Evolutionary conservation across 106 monocot species (phyloP).

Genomic region (Posidonia australis): DNA sequence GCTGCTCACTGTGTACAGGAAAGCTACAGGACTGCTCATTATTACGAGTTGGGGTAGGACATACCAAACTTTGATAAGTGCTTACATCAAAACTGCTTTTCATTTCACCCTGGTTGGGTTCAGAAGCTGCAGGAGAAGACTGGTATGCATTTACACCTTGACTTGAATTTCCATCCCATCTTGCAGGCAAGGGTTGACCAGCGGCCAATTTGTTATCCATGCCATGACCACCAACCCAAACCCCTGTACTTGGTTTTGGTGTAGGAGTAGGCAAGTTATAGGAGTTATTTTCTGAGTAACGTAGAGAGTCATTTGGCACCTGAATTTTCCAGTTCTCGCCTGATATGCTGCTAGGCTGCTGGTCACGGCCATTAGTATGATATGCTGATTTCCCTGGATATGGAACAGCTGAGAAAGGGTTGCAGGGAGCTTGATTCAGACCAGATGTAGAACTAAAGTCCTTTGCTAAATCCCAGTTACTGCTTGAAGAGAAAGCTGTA

Average conservation of each 20-base stretch:
- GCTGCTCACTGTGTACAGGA: background rate
- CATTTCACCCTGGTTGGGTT: background rate
- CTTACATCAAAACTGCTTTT: background rate
- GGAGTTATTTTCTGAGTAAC: conserved; percentile 4
- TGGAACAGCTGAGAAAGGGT: background rate
- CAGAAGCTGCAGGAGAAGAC: background rate
- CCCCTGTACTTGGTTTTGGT: background rate
- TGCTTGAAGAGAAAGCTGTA: background rate
- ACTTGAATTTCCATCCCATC: background rate
- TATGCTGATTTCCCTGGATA: background rate
- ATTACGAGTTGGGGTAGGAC: conserved; percentile 9
- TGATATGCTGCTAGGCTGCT: background rate
- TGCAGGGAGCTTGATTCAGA: background rate
- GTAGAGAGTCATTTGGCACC: background rate
- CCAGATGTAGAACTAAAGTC: background rate
- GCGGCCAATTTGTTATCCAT: conserved; percentile 4
- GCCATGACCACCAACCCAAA: conserved; percentile 1
- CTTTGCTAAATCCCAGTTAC: background rate
- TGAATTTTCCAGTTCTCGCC: background rate
- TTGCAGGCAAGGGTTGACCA: background rate
- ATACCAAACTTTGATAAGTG: background rate
- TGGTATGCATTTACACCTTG: background rate
- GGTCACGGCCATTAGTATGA: background rate
- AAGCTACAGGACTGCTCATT: background rate
- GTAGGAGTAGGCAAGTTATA: conserved; percentile 1